Percentiles rank a stretch among this genome's conserved stretches.
Conservation (phyloP, 352 stramenopile species). For the Phytophthora melonis region DNA sequence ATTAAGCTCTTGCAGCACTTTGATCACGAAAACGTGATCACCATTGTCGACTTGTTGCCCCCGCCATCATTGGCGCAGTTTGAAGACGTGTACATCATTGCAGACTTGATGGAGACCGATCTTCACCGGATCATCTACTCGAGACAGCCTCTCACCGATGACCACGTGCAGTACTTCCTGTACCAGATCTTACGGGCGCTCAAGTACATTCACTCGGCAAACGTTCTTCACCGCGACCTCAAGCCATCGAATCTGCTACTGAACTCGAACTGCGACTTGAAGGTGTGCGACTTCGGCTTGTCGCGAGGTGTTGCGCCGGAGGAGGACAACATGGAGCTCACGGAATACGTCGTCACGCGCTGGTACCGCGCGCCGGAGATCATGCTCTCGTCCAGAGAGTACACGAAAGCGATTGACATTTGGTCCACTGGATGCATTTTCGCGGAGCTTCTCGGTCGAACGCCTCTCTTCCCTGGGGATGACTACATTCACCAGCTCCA, state of each 20-base stretch:
- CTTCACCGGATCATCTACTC: slow-evolving; percentile 99
- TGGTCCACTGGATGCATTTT: slow-evolving; percentile 96
- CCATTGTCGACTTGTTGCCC: slow-evolving; percentile 95
- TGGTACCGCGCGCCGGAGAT: slow-evolving; percentile 96
- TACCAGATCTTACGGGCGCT: slow-evolving; percentile 97
- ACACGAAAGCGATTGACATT: slow-evolving; percentile 97
- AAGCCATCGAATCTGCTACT: slow-evolving; percentile 98
- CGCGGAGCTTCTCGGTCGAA: slow-evolving; percentile 91
- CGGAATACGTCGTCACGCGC: slow-evolving; percentile 94
- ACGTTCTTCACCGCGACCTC: slow-evolving; percentile 96
- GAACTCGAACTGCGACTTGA: slow-evolving; percentile 94
- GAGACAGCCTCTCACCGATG: slow-evolving; percentile 91
- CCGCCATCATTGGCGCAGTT: slow-evolving; percentile 94
- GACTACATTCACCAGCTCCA: slow-evolving; percentile 99
- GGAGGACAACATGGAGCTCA: slow-evolving; percentile 92
- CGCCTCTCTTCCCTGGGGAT: slow-evolving; percentile 94
- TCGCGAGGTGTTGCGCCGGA: slow-evolving; percentile 84
- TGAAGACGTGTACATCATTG: slow-evolving; percentile 98
- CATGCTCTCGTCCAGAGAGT: slow-evolving; percentile 97
- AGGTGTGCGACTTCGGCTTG: slow-evolving; percentile 94
- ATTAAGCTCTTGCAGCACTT: slow-evolving; percentile 96
- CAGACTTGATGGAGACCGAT: slow-evolving; percentile 98
- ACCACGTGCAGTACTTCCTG: slow-evolving; percentile 95
- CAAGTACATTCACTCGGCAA: slow-evolving; percentile 95
- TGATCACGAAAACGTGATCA: slow-evolving; percentile 96